phyloP scores from a whole-genome alignment of 192 early-diverging fungal species.

The Linnemannia hyalina region DNA sequence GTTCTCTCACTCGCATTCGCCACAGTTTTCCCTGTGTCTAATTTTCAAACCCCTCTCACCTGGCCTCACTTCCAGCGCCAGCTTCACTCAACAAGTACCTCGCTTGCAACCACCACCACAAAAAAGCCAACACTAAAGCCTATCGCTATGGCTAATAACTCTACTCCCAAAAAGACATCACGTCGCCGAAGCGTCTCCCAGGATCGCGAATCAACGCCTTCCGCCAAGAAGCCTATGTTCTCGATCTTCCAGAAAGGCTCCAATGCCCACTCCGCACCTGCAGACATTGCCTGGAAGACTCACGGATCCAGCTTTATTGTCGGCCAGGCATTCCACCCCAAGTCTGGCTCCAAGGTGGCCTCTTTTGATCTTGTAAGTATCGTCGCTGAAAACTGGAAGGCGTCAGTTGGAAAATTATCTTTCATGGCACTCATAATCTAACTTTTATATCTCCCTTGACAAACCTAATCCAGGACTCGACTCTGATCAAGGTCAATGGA shows the following conservation, averaged over 20 bases:
- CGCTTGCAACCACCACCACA: background rate
- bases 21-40: background rate
- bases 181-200: constrained; percentile 18
- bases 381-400: no score
- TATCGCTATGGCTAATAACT: constrained; percentile 9
- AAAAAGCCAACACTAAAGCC: background rate
- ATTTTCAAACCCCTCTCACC: background rate
- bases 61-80: background rate
- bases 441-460: background rate
- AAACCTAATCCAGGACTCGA: constrained; percentile 68
- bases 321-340: constrained; percentile 39
- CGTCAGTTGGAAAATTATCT: background rate
- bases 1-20: background rate
- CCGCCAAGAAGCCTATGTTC: constrained; percentile 44
- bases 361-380: constrained; percentile 75
- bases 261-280: background rate
- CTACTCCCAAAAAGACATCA: background rate
- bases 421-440: background rate
- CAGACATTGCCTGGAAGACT: constrained; percentile 29
- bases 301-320: constrained; percentile 46
- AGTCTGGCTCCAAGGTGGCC: constrained; percentile 64
- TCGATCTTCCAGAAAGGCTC: constrained; percentile 42
- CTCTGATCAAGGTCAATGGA: constrained; percentile 78
- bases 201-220: background rate
- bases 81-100: background rate